phyloP scores from a whole-genome alignment of 2,329 filamentous ascomycete species.

The Stachybotrys echinatus region DNA sequence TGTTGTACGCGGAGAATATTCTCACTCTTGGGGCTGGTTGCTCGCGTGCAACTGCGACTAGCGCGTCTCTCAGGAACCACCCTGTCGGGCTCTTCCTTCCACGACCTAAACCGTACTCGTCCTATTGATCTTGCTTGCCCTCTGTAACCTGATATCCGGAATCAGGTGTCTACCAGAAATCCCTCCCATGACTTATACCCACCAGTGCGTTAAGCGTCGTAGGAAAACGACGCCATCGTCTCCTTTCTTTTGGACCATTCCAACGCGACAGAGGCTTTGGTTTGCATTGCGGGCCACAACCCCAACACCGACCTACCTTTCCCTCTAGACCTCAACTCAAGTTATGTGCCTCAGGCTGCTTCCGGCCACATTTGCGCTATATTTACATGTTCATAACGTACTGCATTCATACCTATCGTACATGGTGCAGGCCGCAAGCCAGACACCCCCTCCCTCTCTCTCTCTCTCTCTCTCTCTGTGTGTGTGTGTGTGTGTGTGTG shows the following conservation, averaged over 20 bases:
- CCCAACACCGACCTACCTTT: too few species aligned
- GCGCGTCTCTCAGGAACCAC: slow-evolving; percentile 22
- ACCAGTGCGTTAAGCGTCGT: too few species aligned
- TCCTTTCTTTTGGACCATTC: background rate
- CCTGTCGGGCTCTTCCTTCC: slow-evolving; percentile 15
- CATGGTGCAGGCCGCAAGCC: background rate
- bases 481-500: too few species aligned
- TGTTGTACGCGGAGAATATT: slow-evolving; percentile 19
- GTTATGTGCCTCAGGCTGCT: background rate
- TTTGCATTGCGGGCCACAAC: background rate
- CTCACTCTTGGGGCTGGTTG: slow-evolving; percentile 20
- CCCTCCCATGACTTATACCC: too few species aligned
- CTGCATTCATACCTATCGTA: background rate
- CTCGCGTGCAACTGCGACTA: slow-evolving; percentile 23
- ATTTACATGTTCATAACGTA: background rate
- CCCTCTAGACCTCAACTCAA: too few species aligned
- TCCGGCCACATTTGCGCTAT: background rate
- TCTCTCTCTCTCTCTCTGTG: background rate
- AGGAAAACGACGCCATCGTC: background rate
- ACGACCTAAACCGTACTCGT: slow-evolving; percentile 8
- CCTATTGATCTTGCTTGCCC: background rate
- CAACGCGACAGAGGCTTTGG: background rate
- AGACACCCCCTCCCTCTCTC: background rate
- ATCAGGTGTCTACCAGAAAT: background rate
- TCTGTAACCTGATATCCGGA: background rate